Evolutionary conservation across 495 filamentous ascomycete genomes (phyloP).

Genomic region (Penicillium herquei): DNA sequence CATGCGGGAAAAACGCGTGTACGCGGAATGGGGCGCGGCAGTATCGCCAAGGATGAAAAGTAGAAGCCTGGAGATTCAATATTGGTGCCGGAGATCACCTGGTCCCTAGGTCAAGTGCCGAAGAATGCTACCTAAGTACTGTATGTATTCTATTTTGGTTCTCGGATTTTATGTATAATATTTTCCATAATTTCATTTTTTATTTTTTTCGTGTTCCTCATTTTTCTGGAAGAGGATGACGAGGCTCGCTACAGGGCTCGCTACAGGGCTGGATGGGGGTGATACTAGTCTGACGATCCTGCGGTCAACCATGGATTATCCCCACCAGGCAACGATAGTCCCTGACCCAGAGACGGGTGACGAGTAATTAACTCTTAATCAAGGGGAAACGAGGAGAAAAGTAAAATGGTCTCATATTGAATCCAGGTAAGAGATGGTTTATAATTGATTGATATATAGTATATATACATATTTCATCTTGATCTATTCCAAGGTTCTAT

Average conservation of each 20-base stretch:
- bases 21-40: neutral
- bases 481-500: too few species aligned
- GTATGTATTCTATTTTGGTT: neutral
- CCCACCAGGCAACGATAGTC: neutral
- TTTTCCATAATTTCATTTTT: too few species aligned
- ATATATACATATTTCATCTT: too few species aligned
- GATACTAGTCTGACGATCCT: constrained; percentile 18
- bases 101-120: too few species aligned
- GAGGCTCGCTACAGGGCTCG: constrained; percentile 8
- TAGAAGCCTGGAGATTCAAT: constrained; percentile 4
- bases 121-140: too few species aligned
- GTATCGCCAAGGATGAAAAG: neutral
- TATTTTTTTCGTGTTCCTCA: neutral
- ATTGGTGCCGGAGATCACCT: neutral
- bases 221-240: constrained; percentile 13
- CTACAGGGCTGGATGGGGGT: neutral
- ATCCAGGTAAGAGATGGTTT: too few species aligned
- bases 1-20: neutral
- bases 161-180: neutral
- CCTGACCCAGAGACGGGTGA: neutral
- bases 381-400: too few species aligned
- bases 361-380: too few species aligned
- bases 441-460: too few species aligned
- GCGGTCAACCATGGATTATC: constrained; percentile 6
- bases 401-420: too few species aligned